Percentiles rank a stretch among this genome's conserved stretches.
Evolutionary conservation across 345 rosid genomes (phyloP).

Genomic region (Laguncularia racemosa): DNA sequence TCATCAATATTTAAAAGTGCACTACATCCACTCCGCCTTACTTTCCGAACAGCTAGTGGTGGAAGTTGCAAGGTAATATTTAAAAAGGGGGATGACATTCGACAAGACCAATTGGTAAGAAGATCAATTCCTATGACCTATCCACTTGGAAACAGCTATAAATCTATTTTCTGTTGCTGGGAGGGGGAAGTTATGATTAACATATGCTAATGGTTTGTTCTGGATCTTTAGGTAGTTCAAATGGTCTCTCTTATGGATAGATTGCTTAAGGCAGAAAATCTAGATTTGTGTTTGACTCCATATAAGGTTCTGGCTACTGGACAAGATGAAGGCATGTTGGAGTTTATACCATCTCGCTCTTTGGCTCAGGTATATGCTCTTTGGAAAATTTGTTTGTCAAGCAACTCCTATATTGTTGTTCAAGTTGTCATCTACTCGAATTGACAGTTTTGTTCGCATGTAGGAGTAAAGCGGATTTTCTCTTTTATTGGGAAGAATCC

Average conservation of each 20-base stretch:
- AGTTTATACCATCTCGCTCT: conserved; percentile 89
- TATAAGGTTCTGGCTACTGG: conserved; percentile 95
- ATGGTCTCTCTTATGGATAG: conserved; percentile 99
- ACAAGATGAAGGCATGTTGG: conserved; percentile 98
- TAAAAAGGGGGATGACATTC: conserved; percentile 97
- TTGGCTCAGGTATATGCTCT: conserved; percentile 66
- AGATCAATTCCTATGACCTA: background rate
- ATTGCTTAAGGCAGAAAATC: conserved; percentile 88
- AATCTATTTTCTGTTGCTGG: too few species aligned
- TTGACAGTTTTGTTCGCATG: too few species aligned
- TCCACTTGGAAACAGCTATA: too few species aligned
- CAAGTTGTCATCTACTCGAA: too few species aligned
- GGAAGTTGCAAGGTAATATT: conserved; percentile 79
- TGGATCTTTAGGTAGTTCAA: conserved; percentile 75
- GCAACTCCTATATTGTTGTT: too few species aligned
- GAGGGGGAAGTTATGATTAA: background rate
- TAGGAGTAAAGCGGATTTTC: too few species aligned
- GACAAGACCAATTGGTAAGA: conserved; percentile 95
- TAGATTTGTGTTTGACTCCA: conserved; percentile 87
- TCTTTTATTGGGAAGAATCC: too few species aligned
- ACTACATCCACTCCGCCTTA: conserved; percentile 77
- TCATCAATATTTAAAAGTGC: conserved; percentile 95
- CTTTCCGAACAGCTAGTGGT: conserved; percentile 72
- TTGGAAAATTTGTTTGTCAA: background rate
- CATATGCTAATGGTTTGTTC: conserved; percentile 11